phyloP scores from a whole-genome alignment of 805 yeast genomes.

The Starmera amethionina region DNA sequence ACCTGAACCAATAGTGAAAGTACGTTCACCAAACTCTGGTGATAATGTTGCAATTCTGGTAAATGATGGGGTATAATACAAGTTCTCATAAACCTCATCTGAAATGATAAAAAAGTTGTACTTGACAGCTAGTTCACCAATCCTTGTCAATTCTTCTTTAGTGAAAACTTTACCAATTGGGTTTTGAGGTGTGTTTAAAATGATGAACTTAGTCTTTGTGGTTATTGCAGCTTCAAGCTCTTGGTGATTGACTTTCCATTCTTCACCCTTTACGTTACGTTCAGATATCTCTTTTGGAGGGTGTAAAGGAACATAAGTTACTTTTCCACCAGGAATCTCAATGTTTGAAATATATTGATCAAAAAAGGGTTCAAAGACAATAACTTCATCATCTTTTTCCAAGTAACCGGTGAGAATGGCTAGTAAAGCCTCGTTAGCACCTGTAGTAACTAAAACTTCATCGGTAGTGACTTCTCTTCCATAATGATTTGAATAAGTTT shows the following conservation, averaged over 20 bases:
- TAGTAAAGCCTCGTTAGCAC: conserved; percentile 94
- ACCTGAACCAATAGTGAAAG: conserved; percentile 91
- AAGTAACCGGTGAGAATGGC: conserved; percentile 78
- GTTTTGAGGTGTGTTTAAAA: conserved; percentile 91
- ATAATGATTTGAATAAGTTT: conserved; percentile 61
- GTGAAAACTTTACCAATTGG: conserved; percentile 90
- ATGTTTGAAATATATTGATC: conserved; percentile 95
- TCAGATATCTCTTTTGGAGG: conserved; percentile 67
- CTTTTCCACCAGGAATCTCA: conserved; percentile 88
- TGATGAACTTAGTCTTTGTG: conserved; percentile 72
- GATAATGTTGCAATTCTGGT: conserved; percentile 77
- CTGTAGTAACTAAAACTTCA: conserved; percentile 80
- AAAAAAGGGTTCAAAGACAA: conserved; percentile 94
- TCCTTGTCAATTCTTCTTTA: conserved; percentile 56
- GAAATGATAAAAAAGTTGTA: conserved; percentile 76
- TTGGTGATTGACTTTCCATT: conserved; percentile 79
- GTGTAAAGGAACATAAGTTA: conserved; percentile 75
- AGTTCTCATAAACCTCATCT: conserved; percentile 93
- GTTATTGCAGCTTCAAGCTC: conserved; percentile 66
- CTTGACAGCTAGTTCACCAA: conserved; percentile 79
- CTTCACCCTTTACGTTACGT: conserved; percentile 64
- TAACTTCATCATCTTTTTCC: conserved; percentile 85
- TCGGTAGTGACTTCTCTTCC: conserved; percentile 44
- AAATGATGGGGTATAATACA: conserved; percentile 60
- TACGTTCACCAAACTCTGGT: conserved; percentile 69